Evolutionary conservation across 352 stramenopile genomes (phyloP).

Genomic region (Phytophthora lateralis): DNA sequence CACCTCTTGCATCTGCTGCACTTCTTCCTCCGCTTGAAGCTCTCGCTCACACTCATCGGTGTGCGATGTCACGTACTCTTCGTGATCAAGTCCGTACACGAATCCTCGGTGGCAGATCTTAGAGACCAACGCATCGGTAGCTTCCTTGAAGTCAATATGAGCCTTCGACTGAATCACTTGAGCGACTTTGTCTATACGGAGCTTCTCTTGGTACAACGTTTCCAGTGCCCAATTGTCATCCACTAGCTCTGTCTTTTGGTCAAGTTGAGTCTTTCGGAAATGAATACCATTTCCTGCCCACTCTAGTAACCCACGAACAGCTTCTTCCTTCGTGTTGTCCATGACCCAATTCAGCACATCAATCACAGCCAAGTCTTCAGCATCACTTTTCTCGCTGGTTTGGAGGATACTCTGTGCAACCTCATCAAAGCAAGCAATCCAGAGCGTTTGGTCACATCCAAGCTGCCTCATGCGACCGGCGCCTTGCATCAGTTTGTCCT

Average conservation of each 20-base stretch:
- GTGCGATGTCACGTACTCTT: slow-evolving; percentile 37
- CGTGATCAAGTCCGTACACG: slow-evolving; percentile 40
- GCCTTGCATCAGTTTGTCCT: slow-evolving; percentile 95
- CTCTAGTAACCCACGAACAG: slow-evolving; percentile 63
- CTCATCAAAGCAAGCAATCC: slow-evolving; percentile 71
- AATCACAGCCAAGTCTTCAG: slow-evolving; percentile 5
- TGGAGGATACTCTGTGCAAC: slow-evolving; percentile 57
- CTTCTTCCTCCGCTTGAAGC: slow-evolving; percentile 51
- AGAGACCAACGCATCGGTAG: neutral
- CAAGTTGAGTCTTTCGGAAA: slow-evolving; percentile 43
- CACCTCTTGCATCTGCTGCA: neutral
- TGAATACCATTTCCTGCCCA: slow-evolving; percentile 85
- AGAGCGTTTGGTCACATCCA: slow-evolving; percentile 67
- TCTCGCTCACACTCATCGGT: slow-evolving; percentile 57
- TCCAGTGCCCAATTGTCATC: slow-evolving; percentile 59
- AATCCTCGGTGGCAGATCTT: slow-evolving; percentile 13
- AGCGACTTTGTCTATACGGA: slow-evolving; percentile 5
- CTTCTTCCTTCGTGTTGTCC: slow-evolving; percentile 80
- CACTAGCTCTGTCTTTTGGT: slow-evolving; percentile 36
- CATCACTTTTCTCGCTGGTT: slow-evolving; percentile 6
- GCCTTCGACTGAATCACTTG: neutral
- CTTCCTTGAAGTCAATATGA: slow-evolving; percentile 40
- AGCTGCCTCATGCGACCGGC: slow-evolving; percentile 87
- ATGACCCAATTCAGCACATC: slow-evolving; percentile 89
- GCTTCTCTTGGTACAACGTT: slow-evolving; percentile 36